Base-by-base conservation (phyloP, 2,329 filamentous ascomycete species). In the Lasiodiplodia citricola region DNA sequence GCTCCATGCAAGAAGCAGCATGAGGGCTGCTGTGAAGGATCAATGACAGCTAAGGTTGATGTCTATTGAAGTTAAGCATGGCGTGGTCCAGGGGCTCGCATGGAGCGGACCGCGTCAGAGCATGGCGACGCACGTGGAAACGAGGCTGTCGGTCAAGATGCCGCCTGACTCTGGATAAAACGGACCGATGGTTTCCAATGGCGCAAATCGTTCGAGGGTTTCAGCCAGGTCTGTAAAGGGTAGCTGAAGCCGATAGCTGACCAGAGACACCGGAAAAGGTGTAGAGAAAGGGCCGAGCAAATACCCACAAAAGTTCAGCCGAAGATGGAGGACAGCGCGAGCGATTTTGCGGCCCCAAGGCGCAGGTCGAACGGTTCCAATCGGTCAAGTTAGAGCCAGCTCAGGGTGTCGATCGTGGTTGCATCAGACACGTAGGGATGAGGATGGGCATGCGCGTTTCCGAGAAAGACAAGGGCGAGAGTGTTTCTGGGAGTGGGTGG, bases 31-130 rank as follows among this genome's bases (percentile, higher is more conserved):
- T 14, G 7, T 11, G 38, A 18, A 47, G 57, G 13, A n/a, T 23
- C 35, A 18, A 25, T 41, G 38, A 23, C 57, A 50, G 38, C 57
- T 47, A 28, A 47, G n/a, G 10, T 8, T 31, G 14, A 63, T 63
- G 44, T 13, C 60, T 37, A 52, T 64, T 50, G 28, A 25, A 18
- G 28, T 25, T 52, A 38, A 41, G 60, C 28, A 47, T 38, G 60
- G 60, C 31, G 31, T 8, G 55, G 18, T 16, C 60, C n/a, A 64
- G 31, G 60, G 60, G 60, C 11, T 64, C 13, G n/a, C 16, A 25
- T 64, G 44, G 60, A 37, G 60, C 60, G 31, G 44, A 64, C 44
- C 28, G 47, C 31, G 41, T 52, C 13, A 37, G 44, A 52, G 23
- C 13, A 31, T 31, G n/a, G 47, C 41, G 28, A 63, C 25, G 58